Conservation (phyloP, 805 yeast genomes). For the Blastobotrys peoriensis region DNA sequence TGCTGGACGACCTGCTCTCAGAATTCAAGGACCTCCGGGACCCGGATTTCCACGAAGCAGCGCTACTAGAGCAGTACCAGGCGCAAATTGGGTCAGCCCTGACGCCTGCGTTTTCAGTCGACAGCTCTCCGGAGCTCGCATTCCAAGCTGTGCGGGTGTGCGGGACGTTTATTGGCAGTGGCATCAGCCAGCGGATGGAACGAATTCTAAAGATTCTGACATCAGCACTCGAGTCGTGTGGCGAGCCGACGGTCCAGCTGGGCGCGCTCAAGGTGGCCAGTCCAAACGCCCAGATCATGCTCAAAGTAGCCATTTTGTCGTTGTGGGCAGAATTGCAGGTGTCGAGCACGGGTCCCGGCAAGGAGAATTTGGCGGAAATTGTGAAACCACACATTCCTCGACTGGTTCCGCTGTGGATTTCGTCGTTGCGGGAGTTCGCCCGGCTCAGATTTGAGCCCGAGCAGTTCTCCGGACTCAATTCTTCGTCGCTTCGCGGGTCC, state of each 20-base stretch:
- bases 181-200: conserved; percentile 45
- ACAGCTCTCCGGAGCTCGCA: conserved; percentile 67
- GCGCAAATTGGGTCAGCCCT: conserved; percentile 90
- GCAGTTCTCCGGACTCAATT: conserved; percentile 17
- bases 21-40: conserved; percentile 58
- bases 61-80: conserved; percentile 83
- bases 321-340: conserved; percentile 39
- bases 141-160: conserved; percentile 71
- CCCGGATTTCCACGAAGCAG: conserved; percentile 63
- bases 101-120: conserved; percentile 74
- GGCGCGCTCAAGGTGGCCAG: conserved; percentile 33
- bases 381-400: conserved; percentile 47
- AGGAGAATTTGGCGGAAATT: conserved; percentile 33
- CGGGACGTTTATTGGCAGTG: conserved; percentile 67
- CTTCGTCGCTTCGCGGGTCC: conserved; percentile 21
- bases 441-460: conserved; percentile 51
- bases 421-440: conserved; percentile 68
- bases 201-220: conserved; percentile 62
- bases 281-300: conserved; percentile 31
- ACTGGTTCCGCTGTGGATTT: conserved; percentile 74
- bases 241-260: conserved; percentile 22
- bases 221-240: conserved; percentile 55
- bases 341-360: conserved; percentile 19
- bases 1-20: conserved; percentile 58
- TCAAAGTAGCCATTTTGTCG: conserved; percentile 33